Percentiles rank a stretch among this genome's conserved stretches.
Conservation (phyloP, 257 asterid species). For the Nicotiana tomentosiformis region DNA sequence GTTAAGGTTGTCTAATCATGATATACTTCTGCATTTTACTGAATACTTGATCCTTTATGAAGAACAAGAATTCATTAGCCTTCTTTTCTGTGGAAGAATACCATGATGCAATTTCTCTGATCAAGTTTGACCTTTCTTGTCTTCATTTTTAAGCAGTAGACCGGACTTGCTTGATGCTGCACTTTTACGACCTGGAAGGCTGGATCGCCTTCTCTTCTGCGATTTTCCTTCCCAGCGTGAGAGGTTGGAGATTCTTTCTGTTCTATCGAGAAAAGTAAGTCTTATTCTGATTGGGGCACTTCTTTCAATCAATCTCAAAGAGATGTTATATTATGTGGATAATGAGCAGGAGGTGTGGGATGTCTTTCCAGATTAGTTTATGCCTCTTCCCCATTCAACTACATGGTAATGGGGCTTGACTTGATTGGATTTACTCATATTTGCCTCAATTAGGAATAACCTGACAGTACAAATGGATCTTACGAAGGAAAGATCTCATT, state of each 20-base stretch:
- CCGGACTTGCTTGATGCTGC: constrained; percentile 99
- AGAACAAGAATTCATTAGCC: neutral
- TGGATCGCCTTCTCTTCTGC: constrained; percentile 89
- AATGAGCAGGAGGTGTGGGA: neutral
- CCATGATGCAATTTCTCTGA: neutral
- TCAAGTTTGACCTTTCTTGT: constrained; percentile 5
- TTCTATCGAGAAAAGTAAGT: constrained; percentile 79
- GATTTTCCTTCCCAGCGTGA: constrained; percentile 79
- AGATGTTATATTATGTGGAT: neutral
- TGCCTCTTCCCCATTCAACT: neutral
- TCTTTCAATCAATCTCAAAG: neutral
- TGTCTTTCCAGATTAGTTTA: neutral
- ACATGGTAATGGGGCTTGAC: constrained; percentile 2
- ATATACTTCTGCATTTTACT: neutral
- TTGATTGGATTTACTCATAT: neutral
- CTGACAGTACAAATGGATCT: neutral
- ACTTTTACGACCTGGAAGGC: constrained; percentile 93
- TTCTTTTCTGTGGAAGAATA: neutral
- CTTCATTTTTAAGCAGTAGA: constrained; percentile 43
- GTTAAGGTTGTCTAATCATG: neutral
- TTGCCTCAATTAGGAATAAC: neutral
- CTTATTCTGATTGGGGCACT: neutral
- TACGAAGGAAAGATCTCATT: neutral
- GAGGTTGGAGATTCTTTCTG: constrained; percentile 76
- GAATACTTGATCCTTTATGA: neutral